Percentiles rank a stretch among this genome's conserved stretches.
phyloP scores from a whole-genome alignment of 208 protist genomes.

The Acanthamoeba lenticulata region DNA sequence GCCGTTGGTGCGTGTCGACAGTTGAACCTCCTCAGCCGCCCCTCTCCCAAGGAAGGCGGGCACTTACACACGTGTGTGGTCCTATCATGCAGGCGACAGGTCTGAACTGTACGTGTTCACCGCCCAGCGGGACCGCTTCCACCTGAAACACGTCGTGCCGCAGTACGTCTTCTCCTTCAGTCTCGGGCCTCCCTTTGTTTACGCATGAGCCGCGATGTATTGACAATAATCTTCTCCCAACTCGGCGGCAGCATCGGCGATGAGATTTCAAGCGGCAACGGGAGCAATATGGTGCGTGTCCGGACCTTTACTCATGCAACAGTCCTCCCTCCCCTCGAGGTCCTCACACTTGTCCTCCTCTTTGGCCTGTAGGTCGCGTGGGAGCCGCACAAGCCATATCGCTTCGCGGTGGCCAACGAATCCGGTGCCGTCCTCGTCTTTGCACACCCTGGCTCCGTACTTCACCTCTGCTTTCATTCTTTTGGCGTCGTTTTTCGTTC shows the following conservation, averaged over 20 bases:
- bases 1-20: neutral
- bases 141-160: neutral
- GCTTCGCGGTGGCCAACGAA: neutral
- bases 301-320: too few relatives aligned
- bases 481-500: neutral
- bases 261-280: neutral
- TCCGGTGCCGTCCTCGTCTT: neutral
- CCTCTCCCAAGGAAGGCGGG: too few relatives aligned
- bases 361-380: neutral
- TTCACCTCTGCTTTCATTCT: neutral
- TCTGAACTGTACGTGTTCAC: neutral
- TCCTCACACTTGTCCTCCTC: neutral
- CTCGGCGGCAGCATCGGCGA: neutral
- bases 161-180: neutral
- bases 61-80: neutral
- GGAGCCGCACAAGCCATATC: neutral
- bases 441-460: neutral
- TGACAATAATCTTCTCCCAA: too few relatives aligned
- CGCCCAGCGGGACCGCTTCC: neutral
- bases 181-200: neutral
- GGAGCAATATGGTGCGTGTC: neutral
- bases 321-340: neutral
- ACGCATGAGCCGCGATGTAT: too few relatives aligned
- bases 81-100: neutral
- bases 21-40: too few relatives aligned